Conservation (phyloP, 2,329 filamentous ascomycete species). For the Elsinoe fawcettii region DNA sequence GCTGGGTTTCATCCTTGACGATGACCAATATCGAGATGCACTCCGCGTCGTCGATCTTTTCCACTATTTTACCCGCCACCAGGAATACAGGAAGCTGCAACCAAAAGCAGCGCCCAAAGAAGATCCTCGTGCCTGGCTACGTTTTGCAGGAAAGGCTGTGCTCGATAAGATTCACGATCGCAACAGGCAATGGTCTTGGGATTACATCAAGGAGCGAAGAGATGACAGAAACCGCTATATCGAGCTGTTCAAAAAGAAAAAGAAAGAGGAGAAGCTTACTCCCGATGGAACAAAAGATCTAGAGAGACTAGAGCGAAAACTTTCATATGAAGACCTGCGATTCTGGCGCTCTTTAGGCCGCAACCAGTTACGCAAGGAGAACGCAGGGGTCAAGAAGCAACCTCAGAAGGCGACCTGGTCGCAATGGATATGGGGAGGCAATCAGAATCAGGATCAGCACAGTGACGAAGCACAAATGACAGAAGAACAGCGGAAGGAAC, state of each 20-base stretch:
- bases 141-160: slow-evolving; percentile 83
- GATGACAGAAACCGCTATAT: slow-evolving; percentile 88
- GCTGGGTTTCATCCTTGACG: slow-evolving; percentile 93
- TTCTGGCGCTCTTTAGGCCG: slow-evolving; percentile 95
- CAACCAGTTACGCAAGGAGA: slow-evolving; percentile 92
- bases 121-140: slow-evolving; percentile 85
- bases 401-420: slow-evolving; percentile 75
- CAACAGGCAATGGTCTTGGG: slow-evolving; percentile 93
- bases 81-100: slow-evolving; percentile 90
- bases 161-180: slow-evolving; percentile 90
- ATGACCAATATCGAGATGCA: slow-evolving; percentile 93
- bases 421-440: slow-evolving; percentile 80
- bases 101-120: slow-evolving; percentile 81
- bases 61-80: slow-evolving; percentile 95
- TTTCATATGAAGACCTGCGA: slow-evolving; percentile 87
- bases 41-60: slow-evolving; percentile 98
- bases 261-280: slow-evolving; percentile 59
- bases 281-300: slow-evolving; percentile 65
- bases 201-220: slow-evolving; percentile 82
- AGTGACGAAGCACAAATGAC: slow-evolving; percentile 76
- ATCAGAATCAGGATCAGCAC: slow-evolving; percentile 56
- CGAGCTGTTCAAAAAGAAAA: slow-evolving; percentile 88
- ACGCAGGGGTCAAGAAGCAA: slow-evolving; percentile 73
- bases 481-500: slow-evolving; percentile 89
- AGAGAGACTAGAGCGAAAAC: slow-evolving; percentile 71